Evolutionary conservation across 2,329 filamentous ascomycete genomes (phyloP).

Genomic region (Phyllachora maydis): DNA sequence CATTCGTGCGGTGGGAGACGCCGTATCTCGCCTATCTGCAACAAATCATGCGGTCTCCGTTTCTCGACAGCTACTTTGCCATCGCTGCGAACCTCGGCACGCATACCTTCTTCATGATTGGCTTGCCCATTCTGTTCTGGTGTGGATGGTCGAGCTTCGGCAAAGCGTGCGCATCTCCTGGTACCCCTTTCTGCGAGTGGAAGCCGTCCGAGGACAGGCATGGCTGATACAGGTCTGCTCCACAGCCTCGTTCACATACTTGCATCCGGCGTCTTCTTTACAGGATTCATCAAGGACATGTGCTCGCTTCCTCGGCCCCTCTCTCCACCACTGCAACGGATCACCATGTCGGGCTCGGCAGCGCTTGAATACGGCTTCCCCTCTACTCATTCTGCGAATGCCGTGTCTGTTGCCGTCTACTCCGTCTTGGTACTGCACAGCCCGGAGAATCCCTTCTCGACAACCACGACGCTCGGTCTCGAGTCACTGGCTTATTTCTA

Average conservation of each 20-base stretch:
- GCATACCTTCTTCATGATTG: constrained; percentile 97
- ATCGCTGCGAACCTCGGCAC: constrained; percentile 92
- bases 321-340: constrained; percentile 78
- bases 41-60: constrained; percentile 55
- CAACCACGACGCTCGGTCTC: constrained; percentile 36
- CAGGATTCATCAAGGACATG: constrained; percentile 86
- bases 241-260: constrained; percentile 51
- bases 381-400: constrained; percentile 92
- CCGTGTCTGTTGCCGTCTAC: constrained; percentile 82
- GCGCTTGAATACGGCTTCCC: constrained; percentile 95
- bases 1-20: constrained; percentile 84
- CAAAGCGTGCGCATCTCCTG: constrained; percentile 47
- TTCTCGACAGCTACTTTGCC: constrained; percentile 90
- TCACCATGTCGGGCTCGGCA: constrained; percentile 92
- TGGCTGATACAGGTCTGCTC: too few species aligned
- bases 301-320: constrained; percentile 80
- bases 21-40: constrained; percentile 82
- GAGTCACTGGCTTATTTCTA: constrained; percentile 65
- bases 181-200: too few species aligned
- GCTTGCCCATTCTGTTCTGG: constrained; percentile 90
- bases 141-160: constrained; percentile 72
- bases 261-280: constrained; percentile 64
- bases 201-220: not conserved
- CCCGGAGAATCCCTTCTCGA: constrained; percentile 35
- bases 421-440: constrained; percentile 49